Conservation (phyloP, 352 stramenopile genomes). For the Paralagenidium karlingii region DNA sequence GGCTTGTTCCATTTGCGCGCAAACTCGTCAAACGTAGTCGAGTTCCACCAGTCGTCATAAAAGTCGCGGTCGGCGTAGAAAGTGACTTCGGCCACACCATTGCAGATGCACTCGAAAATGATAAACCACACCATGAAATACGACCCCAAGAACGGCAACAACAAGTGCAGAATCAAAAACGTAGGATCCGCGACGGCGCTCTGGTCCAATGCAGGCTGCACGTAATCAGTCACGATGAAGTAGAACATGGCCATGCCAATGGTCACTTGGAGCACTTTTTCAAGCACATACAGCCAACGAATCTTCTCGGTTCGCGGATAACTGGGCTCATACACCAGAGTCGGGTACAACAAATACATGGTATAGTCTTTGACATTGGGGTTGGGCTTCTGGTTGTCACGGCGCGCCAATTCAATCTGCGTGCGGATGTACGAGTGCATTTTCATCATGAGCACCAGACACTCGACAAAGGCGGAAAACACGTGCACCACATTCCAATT, state of each 20-base stretch:
- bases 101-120: constrained; percentile 95
- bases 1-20: constrained; percentile 95
- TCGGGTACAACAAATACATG: constrained; percentile 72
- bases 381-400: constrained; percentile 9
- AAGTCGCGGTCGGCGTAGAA: constrained; percentile 87
- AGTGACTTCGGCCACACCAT: constrained; percentile 90
- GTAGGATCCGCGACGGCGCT: constrained; percentile 35
- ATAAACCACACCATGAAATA: constrained; percentile 95
- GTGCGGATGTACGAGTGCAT: constrained; percentile 78
- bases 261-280: constrained; percentile 68
- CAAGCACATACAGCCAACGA: constrained; percentile 71
- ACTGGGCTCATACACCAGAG: constrained; percentile 90
- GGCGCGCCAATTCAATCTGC: constrained; percentile 42
- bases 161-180: constrained; percentile 66
- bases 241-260: constrained; percentile 76
- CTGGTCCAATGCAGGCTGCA: constrained; percentile 73
- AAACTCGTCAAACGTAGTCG: constrained; percentile 85
- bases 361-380: constrained; percentile 42
- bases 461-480: constrained; percentile 63
- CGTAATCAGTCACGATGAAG: constrained; percentile 85
- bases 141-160: constrained; percentile 88
- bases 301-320: constrained; percentile 80
- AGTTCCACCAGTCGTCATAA: constrained; percentile 98
- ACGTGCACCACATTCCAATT: constrained; percentile 68
- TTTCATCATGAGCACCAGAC: constrained; percentile 67